Conservation (phyloP, 2,329 filamentous ascomycete genomes). For the Colletotrichum australisinense region DNA sequence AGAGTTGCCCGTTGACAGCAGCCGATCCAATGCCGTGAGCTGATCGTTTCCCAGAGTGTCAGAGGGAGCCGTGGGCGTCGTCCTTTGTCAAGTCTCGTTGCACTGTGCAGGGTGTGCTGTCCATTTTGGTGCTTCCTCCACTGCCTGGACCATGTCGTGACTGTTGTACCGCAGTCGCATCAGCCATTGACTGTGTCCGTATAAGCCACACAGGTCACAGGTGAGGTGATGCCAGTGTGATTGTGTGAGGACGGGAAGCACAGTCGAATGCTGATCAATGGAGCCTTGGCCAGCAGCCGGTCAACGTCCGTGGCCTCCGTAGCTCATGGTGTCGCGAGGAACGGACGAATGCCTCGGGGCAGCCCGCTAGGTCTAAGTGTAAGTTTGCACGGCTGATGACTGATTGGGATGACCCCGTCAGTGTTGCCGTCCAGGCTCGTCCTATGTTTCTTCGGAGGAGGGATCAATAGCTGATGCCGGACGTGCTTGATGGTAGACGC, state of each 20-base stretch:
- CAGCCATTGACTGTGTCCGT: not conserved
- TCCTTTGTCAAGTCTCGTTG: conserved; percentile 6
- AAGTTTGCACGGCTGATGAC: conserved; percentile 6
- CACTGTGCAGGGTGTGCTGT: conserved; percentile 22
- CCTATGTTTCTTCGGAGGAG: not conserved
- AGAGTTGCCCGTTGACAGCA: conserved; percentile 32
- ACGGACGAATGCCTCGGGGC: conserved; percentile 26
- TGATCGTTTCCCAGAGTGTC: conserved; percentile 25
- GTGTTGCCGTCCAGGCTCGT: not conserved
- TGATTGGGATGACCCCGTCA: conserved; percentile 9
- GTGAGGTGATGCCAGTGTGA: not conserved
- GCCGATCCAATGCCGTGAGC: conserved; percentile 28
- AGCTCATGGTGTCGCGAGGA: conserved; percentile 16
- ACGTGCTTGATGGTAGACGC: conserved; percentile 11
- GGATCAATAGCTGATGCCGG: conserved; percentile 15
- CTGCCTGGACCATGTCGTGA: not conserved
- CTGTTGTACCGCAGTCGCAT: conserved; percentile 21
- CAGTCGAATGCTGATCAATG: conserved; percentile 14
- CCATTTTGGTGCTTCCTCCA: not conserved
- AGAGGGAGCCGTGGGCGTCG: not conserved
- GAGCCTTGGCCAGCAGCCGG: conserved; percentile 23
- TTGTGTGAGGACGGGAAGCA: conserved; percentile 19
- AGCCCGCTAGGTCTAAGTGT: conserved; percentile 11
- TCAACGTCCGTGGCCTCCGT: conserved; percentile 29
- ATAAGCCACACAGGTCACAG: not conserved